Conservation (phyloP, 202 grass and related monocot genomes). For the Hordeum pubiflorum region DNA sequence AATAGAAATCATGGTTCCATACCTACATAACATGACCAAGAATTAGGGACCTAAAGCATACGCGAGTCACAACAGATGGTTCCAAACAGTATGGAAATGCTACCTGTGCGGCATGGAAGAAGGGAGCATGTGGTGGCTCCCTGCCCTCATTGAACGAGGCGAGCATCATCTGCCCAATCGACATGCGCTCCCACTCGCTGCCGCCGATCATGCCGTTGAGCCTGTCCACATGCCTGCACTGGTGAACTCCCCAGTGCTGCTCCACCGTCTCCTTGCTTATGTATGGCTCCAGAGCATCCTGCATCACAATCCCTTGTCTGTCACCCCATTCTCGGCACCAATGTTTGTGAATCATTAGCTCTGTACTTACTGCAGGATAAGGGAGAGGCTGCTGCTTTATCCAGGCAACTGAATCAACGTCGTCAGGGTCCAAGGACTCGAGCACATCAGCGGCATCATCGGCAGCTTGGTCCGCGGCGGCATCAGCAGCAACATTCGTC, state of each 20-base stretch:
- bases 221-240: conserved; percentile 47
- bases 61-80: neutral
- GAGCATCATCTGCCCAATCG: conserved; percentile 57
- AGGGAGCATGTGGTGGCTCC: conserved; percentile 47
- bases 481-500: neutral
- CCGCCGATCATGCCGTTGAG: conserved; percentile 63
- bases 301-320: neutral
- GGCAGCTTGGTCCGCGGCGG: neutral
- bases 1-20: conserved; percentile 96
- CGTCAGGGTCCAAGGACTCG: neutral
- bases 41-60: conserved; percentile 10
- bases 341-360: neutral
- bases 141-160: conserved; percentile 67
- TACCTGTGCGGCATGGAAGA: conserved; percentile 75
- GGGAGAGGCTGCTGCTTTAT: conserved; percentile 56
- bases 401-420: conserved; percentile 10
- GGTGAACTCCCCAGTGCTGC: conserved; percentile 72
- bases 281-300: conserved; percentile 77
- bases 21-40: conserved; percentile 29
- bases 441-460: neutral
- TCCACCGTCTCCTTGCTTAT: conserved; percentile 71
- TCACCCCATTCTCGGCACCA: neutral
- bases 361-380: conserved; percentile 39
- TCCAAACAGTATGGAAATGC: neutral
- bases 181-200: conserved; percentile 66